Evolutionary conservation across 1,284 basidiomycete genomes (phyloP), one percentile per base, ranked within the genome.

Genomic region (Wolfiporia cocos): DNA sequence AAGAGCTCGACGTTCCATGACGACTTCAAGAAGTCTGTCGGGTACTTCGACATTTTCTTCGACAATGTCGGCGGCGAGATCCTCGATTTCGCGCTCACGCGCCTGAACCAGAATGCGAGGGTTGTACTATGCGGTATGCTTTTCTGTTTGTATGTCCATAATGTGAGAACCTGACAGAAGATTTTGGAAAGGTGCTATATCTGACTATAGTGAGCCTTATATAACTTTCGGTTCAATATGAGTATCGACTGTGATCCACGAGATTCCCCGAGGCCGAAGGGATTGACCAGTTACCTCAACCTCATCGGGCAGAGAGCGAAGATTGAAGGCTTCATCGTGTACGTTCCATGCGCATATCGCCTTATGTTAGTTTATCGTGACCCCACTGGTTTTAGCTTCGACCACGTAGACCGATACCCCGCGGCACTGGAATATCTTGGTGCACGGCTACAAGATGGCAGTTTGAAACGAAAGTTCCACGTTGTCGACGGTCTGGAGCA

Each of bases 61-160:
- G 91, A 93, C 60, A 93, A 93, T 57, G 89, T 92, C 44, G 89
- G 89, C 18, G 90, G 89, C 1, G 80, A 87, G 31, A 86, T 90
- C 37, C 69, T 94, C 47, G 84, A 94, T 59, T 70, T 89, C 55
- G 75, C 78, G 24, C 64, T 94, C 47, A 74, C 74, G 29, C 69
- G 84, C 44, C 62, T 95, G 61, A 91, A 92, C 42, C 75, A 79
- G 55, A 66, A 78, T 40, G 91, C 89, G 5, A 70, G 91, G 43
- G 78, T 94, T 49, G 79, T 77, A n/a, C 62, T 92, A 17, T 87
- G 85, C 50, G 86, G 86, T 71, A 18, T 23, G 69, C 61, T 59
- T 50, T 30, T 37, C 31, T 22, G 17, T 6, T 9, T 5, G 21
- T 33, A 3, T 12, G 12, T 20, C n/a, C n/a, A n/a, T n/a, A n/a